phyloP scores from a whole-genome alignment of 176 grass and related monocot genomes.

The Aegilops longissima region DNA sequence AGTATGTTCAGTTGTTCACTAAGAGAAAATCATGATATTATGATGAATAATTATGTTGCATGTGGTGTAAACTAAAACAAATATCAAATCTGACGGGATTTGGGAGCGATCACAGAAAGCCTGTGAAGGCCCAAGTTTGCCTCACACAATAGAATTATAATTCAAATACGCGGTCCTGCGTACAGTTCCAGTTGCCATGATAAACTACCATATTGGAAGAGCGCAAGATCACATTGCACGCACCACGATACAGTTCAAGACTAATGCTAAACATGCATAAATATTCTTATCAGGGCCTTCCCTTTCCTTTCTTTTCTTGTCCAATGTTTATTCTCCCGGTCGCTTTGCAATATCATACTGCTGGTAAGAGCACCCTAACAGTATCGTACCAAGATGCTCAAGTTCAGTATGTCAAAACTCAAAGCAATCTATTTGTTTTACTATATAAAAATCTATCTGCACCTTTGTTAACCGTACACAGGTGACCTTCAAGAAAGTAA shows the following conservation, averaged over 20 bases:
- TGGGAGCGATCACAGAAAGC: neutral
- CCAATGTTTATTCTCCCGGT: neutral
- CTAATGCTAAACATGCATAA: neutral
- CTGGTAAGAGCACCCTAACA: slow-evolving; percentile 3
- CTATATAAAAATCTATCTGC: neutral
- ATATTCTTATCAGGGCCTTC: neutral
- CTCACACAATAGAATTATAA: neutral
- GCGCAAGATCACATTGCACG: neutral
- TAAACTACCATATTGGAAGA: neutral
- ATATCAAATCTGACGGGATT: neutral
- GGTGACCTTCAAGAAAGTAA: neutral
- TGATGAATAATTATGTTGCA: neutral
- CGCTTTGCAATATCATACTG: neutral
- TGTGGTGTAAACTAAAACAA: neutral
- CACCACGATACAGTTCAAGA: neutral
- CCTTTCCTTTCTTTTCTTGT: neutral
- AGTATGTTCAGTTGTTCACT: neutral
- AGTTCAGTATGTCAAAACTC: neutral
- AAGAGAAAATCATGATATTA: neutral
- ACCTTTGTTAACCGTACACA: neutral
- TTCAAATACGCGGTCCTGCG: neutral
- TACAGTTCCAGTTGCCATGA: neutral
- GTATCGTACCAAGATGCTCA: neutral
- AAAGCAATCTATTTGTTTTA: neutral
- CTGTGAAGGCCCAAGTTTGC: neutral